Evolutionary conservation across 139 green algal species (phyloP).

Genomic region (Tetraselmis striata): DNA sequence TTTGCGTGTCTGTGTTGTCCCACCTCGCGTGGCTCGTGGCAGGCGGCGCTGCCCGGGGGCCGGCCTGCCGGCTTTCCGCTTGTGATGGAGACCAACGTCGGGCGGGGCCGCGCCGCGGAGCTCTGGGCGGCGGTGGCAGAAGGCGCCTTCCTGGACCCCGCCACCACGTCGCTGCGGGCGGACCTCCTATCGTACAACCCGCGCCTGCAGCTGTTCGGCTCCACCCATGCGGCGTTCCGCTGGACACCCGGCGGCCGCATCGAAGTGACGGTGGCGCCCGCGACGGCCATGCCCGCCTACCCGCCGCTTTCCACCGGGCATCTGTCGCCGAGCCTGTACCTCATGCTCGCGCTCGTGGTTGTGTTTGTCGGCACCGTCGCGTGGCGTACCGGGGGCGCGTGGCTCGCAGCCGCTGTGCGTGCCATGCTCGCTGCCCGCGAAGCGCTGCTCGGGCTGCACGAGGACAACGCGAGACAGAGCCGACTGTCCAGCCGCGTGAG

Average conservation of each 20-base stretch:
- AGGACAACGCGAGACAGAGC: too few relatives aligned
- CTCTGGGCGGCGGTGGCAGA: not conserved
- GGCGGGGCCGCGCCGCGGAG: too few relatives aligned
- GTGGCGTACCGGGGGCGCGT: not conserved
- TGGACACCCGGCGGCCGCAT: not conserved
- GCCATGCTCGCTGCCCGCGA: not conserved
- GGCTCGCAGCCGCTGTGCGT: not conserved
- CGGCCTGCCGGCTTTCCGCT: not conserved
- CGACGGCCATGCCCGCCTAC: not conserved
- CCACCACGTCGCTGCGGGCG: not conserved
- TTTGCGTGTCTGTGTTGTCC: too few relatives aligned
- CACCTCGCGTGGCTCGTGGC: too few relatives aligned
- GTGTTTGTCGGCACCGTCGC: not conserved
- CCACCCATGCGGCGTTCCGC: not conserved
- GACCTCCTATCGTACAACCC: not conserved
- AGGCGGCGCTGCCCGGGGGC: too few relatives aligned
- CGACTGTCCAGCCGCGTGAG: not conserved
- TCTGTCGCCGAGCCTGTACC: not conserved
- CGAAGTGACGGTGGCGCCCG: not conserved
- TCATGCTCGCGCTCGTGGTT: not conserved
- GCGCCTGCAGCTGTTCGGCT: not conserved
- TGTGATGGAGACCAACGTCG: not conserved
- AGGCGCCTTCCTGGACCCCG: not conserved
- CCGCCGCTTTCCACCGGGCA: not conserved
- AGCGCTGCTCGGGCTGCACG: not conserved